phyloP scores from a whole-genome alignment of 2,329 filamentous ascomycete genomes.

The Dothideomycetidae sp. region DNA sequence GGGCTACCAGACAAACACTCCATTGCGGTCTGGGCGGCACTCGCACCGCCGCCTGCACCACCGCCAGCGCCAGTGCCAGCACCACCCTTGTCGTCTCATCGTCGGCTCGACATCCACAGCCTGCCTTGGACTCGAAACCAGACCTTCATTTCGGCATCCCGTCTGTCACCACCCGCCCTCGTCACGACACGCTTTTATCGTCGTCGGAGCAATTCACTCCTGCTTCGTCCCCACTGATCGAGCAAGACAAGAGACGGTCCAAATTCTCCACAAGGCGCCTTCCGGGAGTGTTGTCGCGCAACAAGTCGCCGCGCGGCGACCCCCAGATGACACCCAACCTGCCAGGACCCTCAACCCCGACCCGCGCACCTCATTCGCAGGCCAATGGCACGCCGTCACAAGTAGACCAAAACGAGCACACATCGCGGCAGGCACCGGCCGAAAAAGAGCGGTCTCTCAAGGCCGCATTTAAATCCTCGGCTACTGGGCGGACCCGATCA shows the following conservation, averaged over 20 bases:
- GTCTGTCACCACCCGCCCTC: background rate
- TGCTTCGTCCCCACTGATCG: background rate
- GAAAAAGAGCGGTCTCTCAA: constrained; percentile 54
- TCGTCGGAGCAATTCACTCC: background rate
- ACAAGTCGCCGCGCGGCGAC: constrained; percentile 15
- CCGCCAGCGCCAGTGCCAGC: no score
- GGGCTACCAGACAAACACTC: background rate
- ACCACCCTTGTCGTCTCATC: no score
- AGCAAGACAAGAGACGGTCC: constrained; percentile 8
- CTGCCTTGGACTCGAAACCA: background rate
- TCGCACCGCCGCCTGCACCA: background rate
- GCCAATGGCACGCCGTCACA: constrained; percentile 9
- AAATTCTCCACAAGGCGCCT: constrained; percentile 11
- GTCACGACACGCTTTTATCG: background rate
- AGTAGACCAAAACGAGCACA: constrained; percentile 3
- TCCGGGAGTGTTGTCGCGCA: constrained; percentile 10
- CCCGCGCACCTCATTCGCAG: constrained; percentile 8
- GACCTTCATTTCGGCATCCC: no score
- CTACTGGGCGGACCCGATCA: constrained; percentile 49
- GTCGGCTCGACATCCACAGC: background rate
- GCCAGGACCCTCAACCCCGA: constrained; percentile 9
- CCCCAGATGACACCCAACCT: constrained; percentile 26
- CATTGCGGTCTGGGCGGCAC: background rate
- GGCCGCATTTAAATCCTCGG: constrained; percentile 49
- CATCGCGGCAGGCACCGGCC: constrained; percentile 6